Conservation (phyloP, 2,329 filamentous ascomycete genomes). For the Westerdykella sp. region DNA sequence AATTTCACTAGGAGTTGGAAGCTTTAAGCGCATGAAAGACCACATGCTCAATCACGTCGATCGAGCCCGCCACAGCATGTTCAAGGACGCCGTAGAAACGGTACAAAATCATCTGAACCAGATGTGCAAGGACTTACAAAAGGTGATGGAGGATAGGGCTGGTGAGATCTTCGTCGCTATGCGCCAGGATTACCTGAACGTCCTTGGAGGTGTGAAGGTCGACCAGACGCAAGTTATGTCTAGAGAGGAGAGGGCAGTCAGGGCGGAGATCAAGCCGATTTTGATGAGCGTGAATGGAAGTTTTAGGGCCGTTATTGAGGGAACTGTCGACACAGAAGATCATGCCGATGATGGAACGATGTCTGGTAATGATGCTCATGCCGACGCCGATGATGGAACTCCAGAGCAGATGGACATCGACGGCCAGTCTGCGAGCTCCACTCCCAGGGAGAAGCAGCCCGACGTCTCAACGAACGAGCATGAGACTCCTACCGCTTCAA, state of each 20-base stretch:
- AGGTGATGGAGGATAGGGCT: slow-evolving; percentile 39
- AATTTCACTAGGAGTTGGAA: slow-evolving; percentile 35
- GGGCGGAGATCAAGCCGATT: slow-evolving; percentile 11
- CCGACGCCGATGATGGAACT: too few relatives aligned
- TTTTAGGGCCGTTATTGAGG: slow-evolving; percentile 19
- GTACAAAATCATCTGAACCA: slow-evolving; percentile 38
- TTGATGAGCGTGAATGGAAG: slow-evolving; percentile 13
- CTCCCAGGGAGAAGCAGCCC: too few relatives aligned
- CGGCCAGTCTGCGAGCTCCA: too few relatives aligned
- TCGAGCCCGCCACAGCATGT: slow-evolving; percentile 43
- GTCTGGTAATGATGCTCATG: too few relatives aligned
- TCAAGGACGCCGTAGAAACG: slow-evolving; percentile 39
- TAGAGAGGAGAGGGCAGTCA: slow-evolving; percentile 12
- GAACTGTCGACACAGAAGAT: slow-evolving; percentile 7
- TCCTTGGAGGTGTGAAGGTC: slow-evolving; percentile 24
- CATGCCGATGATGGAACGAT: too few relatives aligned
- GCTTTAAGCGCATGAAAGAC: slow-evolving; percentile 48
- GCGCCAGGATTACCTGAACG: slow-evolving; percentile 34
- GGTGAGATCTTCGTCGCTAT: slow-evolving; percentile 41
- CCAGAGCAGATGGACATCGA: too few relatives aligned
- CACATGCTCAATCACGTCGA: slow-evolving; percentile 45
- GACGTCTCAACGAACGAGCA: too few relatives aligned
- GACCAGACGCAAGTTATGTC: slow-evolving; percentile 5
- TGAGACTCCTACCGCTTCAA: too few relatives aligned
- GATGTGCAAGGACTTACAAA: slow-evolving; percentile 41